These are phyloP conservation scores for Penicillium occitanis DNA, from an alignment of 2,329 filamentous ascomycete genomes.

Conservation along the genomic window DNA sequence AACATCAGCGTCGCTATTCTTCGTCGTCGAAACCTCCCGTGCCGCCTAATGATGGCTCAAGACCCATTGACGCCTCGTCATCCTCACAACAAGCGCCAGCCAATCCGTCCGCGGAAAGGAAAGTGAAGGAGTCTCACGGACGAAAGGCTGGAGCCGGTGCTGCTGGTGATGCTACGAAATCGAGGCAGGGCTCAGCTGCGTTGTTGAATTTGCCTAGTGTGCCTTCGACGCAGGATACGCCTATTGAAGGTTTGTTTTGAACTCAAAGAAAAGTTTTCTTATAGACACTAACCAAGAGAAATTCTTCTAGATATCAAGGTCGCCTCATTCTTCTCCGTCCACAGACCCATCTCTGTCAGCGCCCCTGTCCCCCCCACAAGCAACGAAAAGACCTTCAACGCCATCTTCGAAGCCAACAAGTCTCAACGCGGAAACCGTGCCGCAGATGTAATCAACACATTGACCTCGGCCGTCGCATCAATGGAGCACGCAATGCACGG, in stretches of 20 bases:
- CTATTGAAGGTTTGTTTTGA: slow-evolving; percentile 46
- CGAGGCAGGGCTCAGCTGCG: slow-evolving; percentile 36
- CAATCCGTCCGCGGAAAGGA: slow-evolving; percentile 33
- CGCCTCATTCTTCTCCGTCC: slow-evolving; percentile 92
- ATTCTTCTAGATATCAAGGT: slow-evolving; percentile 62
- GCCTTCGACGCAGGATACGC: slow-evolving; percentile 50
- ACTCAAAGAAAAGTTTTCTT: not conserved
- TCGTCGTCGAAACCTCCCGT: slow-evolving; percentile 51
- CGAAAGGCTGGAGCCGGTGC: slow-evolving; percentile 1
- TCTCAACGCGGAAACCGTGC: slow-evolving; percentile 42
- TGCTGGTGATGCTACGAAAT: slow-evolving; percentile 31
- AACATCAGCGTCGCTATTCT: slow-evolving; percentile 48
- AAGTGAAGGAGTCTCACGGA: slow-evolving; percentile 30
- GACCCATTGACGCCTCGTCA: slow-evolving; percentile 41
- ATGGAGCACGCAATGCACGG: slow-evolving; percentile 44
- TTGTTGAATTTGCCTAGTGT: slow-evolving; percentile 50
- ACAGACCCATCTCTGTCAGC: slow-evolving; percentile 88
- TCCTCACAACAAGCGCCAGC: slow-evolving; percentile 5
- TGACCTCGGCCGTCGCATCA: slow-evolving; percentile 51
- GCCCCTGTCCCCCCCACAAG: slow-evolving; percentile 73
- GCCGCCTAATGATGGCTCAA: slow-evolving; percentile 48
- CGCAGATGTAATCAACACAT: slow-evolving; percentile 64
- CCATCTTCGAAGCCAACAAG: slow-evolving; percentile 71
- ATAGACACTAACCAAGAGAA: slow-evolving; percentile 47
- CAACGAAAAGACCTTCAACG: slow-evolving; percentile 72